Conservation (phyloP, 2,329 filamentous ascomycete species). For the Fusarium verrucosum region DNA sequence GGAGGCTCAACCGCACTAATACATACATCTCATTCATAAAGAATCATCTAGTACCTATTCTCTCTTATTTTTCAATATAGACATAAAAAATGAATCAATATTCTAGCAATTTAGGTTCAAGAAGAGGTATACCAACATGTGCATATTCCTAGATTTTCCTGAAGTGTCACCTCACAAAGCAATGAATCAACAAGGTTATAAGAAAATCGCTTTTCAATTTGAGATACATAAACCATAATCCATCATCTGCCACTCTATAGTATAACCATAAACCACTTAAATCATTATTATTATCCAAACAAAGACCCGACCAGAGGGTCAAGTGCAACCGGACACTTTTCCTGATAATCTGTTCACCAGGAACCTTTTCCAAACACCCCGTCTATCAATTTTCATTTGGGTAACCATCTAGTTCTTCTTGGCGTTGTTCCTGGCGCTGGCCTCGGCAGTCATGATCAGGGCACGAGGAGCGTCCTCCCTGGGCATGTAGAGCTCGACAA, state of each 20-base stretch:
- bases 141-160: background rate
- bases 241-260: slow-evolving; percentile 25
- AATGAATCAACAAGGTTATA: background rate
- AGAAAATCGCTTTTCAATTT: slow-evolving; percentile 39
- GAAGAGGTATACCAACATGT: background rate
- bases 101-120: background rate
- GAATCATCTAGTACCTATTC: too few relatives aligned
- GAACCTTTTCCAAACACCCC: slow-evolving; percentile 13
- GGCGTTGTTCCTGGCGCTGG: slow-evolving; percentile 74
- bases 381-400: slow-evolving; percentile 11
- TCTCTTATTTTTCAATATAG: too few relatives aligned
- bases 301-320: slow-evolving; percentile 7
- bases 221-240: slow-evolving; percentile 24
- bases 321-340: slow-evolving; percentile 7
- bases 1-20: background rate
- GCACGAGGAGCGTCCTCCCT: slow-evolving; percentile 79
- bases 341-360: slow-evolving; percentile 23
- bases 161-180: background rate
- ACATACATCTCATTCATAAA: background rate
- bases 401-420: slow-evolving; percentile 46
- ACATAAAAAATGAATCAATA: too few relatives aligned
- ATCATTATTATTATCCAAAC: slow-evolving; percentile 37
- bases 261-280: slow-evolving; percentile 29
- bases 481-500: slow-evolving; percentile 85
- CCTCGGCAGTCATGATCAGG: slow-evolving; percentile 74